Percentiles rank a stretch among this genome's conserved stretches.
Evolutionary conservation across 306 rosid genomes (phyloP).

Genomic region (Trifolium subterraneum): DNA sequence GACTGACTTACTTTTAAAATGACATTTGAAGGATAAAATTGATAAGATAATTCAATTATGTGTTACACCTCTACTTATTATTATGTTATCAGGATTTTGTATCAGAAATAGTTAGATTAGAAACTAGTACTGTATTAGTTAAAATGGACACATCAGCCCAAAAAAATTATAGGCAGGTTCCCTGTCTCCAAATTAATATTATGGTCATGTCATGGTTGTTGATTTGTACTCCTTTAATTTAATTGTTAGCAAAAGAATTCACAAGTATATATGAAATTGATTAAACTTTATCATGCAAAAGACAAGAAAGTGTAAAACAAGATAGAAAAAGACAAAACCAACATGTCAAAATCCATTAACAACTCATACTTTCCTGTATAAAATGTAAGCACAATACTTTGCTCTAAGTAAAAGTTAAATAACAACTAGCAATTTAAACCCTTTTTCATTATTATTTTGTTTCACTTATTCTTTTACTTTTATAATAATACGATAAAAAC

Average conservation of each 20-base stretch:
- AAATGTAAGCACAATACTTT: conserved; percentile 26
- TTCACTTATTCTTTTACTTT: conserved; percentile 32
- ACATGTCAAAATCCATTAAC: conserved; percentile 50
- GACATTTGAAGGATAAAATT: no score
- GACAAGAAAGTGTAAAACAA: conserved; percentile 40
- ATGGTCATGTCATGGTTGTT: conserved; percentile 7
- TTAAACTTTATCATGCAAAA: conserved; percentile 29
- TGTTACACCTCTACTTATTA: no score
- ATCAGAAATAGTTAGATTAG: no score
- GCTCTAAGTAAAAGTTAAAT: conserved; percentile 40
- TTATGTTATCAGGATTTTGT: no score
- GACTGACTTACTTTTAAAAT: no score
- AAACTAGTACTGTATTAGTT: no score
- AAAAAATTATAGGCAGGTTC: background rate
- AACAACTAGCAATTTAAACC: conserved; percentile 27
- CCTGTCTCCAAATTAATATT: background rate
- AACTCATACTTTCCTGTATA: conserved; percentile 50
- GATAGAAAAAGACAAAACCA: conserved; percentile 46
- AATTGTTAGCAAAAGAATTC: conserved; percentile 39
- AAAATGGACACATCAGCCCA: background rate
- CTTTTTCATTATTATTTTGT: conserved; percentile 18
- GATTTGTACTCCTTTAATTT: conserved; percentile 10
- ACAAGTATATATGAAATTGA: conserved; percentile 16
- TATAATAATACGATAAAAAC: conserved; percentile 36
- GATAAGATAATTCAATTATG: no score